phyloP scores from a whole-genome alignment of 495 filamentous ascomycete species.

The Letharia columbiana region DNA sequence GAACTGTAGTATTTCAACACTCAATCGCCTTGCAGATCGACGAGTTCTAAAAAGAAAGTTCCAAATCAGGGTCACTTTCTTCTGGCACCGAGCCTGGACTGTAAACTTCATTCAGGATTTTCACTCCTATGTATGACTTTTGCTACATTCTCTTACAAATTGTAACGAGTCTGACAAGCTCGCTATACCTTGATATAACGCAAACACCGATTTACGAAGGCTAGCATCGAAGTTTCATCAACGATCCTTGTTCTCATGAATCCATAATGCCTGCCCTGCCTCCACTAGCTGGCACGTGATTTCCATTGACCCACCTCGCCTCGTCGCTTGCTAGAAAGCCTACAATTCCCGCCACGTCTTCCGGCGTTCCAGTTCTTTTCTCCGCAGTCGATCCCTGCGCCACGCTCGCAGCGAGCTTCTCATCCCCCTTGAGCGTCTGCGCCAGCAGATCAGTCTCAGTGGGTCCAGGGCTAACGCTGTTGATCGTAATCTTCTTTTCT shows the following conservation, averaged over 20 bases:
- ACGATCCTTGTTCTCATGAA: not conserved
- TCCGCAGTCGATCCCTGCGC: not conserved
- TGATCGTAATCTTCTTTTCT: slow-evolving; percentile 60
- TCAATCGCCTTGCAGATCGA: too few species aligned
- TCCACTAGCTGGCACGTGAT: not conserved
- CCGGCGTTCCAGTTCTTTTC: not conserved
- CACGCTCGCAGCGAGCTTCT: not conserved
- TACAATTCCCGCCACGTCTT: not conserved
- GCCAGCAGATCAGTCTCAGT: slow-evolving; percentile 72
- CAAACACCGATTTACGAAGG: too few species aligned
- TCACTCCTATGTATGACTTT: too few species aligned
- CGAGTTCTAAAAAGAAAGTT: too few species aligned
- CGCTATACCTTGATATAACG: too few species aligned
- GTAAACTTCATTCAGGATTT: too few species aligned
- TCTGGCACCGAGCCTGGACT: too few species aligned
- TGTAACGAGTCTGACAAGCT: too few species aligned
- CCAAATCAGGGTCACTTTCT: too few species aligned
- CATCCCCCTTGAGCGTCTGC: not conserved
- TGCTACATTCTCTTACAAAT: too few species aligned
- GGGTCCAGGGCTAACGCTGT: slow-evolving; percentile 65
- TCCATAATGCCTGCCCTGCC: slow-evolving; percentile 1
- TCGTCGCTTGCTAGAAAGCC: not conserved
- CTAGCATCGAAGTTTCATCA: too few species aligned
- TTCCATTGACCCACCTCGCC: not conserved
- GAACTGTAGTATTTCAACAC: too few species aligned